These are phyloP conservation scores for Aspergillus vadensis DNA, from an alignment of 2,329 filamentous ascomycete genomes.

Conservation along the genomic window DNA sequence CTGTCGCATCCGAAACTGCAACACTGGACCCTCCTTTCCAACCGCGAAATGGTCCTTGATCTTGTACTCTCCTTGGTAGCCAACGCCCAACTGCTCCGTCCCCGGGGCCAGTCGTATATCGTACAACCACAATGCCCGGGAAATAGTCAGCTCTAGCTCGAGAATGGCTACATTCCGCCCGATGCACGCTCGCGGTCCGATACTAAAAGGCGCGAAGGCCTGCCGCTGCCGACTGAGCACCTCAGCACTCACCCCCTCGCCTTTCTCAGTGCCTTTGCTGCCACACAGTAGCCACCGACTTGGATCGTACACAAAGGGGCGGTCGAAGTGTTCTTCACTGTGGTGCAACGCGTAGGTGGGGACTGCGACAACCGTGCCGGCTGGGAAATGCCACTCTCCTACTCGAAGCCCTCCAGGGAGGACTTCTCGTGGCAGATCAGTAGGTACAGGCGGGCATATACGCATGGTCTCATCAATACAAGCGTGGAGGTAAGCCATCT, in stretches of 20 bases:
- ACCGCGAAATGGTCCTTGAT: not conserved
- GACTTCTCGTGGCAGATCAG: constrained; percentile 4
- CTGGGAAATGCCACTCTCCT: not conserved
- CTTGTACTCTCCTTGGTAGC: not conserved
- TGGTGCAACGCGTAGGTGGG: constrained; percentile 4
- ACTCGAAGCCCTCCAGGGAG: constrained; percentile 3
- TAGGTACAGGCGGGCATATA: not conserved
- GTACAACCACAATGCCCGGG: constrained; percentile 1
- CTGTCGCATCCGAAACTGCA: constrained; percentile 3
- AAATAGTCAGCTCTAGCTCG: not conserved
- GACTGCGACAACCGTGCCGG: not conserved
- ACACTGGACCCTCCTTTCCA: not conserved
- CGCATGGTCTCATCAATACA: constrained; percentile 4
- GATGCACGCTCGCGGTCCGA: constrained; percentile 4
- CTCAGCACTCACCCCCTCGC: not conserved
- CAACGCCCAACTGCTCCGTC: not conserved
- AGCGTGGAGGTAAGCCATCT: not conserved
- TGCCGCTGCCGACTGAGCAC: constrained; percentile 1
- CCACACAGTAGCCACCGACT: constrained; percentile 2
- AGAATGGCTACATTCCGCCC: constrained; percentile 1
- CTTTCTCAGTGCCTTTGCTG: not conserved
- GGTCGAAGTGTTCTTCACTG: constrained; percentile 1
- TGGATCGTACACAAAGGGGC: constrained; percentile 1
- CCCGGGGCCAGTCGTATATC: constrained; percentile 4
- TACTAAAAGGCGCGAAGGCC: constrained; percentile 4